A percentile compares a stretch with the other conserved stretches of the same genome.
These are phyloP conservation scores for Echinochloa phyllopogon DNA, from an alignment of 176 grass and related monocot species.

Conservation along the genomic window DNA sequence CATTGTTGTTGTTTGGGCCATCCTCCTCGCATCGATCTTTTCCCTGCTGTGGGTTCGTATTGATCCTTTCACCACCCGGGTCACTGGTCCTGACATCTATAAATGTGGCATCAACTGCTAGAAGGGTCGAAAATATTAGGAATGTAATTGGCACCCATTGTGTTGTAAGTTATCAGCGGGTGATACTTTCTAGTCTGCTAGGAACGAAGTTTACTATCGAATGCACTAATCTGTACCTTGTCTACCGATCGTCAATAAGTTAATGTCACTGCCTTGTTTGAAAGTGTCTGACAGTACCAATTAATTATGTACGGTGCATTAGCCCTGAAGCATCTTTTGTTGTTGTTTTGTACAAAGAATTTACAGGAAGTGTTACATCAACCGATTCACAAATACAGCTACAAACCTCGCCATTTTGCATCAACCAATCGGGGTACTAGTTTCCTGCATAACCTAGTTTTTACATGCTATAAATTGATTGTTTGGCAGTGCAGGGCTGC, in stretches of 20 bases:
- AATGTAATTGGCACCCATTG: slow-evolving; percentile 8
- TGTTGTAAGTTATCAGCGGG: slow-evolving; percentile 43
- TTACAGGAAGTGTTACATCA: slow-evolving; percentile 10
- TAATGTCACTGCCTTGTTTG: slow-evolving; percentile 22
- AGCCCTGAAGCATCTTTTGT: slow-evolving; percentile 2
- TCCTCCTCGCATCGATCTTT: slow-evolving; percentile 82
- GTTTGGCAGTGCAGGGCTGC: slow-evolving; percentile 42
- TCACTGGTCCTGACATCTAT: slow-evolving; percentile 56
- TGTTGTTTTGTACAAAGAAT: slow-evolving; percentile 13
- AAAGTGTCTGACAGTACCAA: slow-evolving; percentile 25
- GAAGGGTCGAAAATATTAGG: slow-evolving; percentile 21
- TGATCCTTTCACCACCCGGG: slow-evolving; percentile 76
- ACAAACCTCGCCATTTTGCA: background rate
- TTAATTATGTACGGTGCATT: slow-evolving; percentile 14
- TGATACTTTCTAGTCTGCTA: slow-evolving; percentile 28
- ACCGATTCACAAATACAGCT: background rate
- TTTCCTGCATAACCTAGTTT: background rate
- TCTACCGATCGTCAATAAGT: slow-evolving; percentile 26
- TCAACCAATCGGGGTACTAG: no score
- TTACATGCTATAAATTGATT: background rate
- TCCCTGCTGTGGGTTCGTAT: slow-evolving; percentile 85
- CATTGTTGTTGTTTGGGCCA: slow-evolving; percentile 81
- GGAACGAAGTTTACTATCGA: slow-evolving; percentile 38
- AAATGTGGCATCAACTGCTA: slow-evolving; percentile 84
- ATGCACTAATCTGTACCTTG: slow-evolving; percentile 39